Conservation (phyloP, 768 basidiomycete species). For the Leccinum imitatum region DNA sequence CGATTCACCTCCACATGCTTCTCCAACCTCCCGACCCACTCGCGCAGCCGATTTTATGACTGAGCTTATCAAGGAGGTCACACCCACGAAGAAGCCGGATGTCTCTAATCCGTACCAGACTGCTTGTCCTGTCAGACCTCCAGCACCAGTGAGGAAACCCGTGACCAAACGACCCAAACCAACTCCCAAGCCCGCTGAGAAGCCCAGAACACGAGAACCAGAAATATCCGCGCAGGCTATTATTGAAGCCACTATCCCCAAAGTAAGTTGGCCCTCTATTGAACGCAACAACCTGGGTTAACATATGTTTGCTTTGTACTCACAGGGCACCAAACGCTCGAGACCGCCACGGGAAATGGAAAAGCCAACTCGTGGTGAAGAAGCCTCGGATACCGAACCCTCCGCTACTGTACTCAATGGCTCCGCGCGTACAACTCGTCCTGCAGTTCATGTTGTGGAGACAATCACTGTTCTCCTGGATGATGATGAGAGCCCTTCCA, state of each 20-base stretch:
- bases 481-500: constrained; percentile 40
- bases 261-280: constrained; percentile 41
- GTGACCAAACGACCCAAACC: constrained; percentile 39
- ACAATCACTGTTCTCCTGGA: constrained; percentile 41
- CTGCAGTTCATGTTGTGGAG: constrained; percentile 23
- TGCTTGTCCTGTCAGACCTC: constrained; percentile 60
- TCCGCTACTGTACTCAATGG: constrained; percentile 19
- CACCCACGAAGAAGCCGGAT: constrained; percentile 62
- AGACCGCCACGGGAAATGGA: constrained; percentile 64
- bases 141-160: constrained; percentile 43
- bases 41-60: constrained; percentile 69
- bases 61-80: constrained; percentile 68
- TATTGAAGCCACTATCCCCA: constrained; percentile 77
- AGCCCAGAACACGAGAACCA: constrained; percentile 29
- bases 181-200: constrained; percentile 35
- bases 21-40: constrained; percentile 43
- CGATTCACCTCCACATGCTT: constrained; percentile 39
- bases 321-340: constrained; percentile 74
- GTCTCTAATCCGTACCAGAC: constrained; percentile 79
- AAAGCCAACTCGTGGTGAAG: constrained; percentile 26
- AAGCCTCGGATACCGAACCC: constrained; percentile 8
- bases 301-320: constrained; percentile 2
- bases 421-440: constrained; percentile 1
- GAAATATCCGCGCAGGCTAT: constrained; percentile 59
- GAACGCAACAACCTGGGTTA: constrained; percentile 5